Base-by-base conservation (phyloP, 495 filamentous ascomycete species). In the Sabuloglossum arenarium region DNA sequence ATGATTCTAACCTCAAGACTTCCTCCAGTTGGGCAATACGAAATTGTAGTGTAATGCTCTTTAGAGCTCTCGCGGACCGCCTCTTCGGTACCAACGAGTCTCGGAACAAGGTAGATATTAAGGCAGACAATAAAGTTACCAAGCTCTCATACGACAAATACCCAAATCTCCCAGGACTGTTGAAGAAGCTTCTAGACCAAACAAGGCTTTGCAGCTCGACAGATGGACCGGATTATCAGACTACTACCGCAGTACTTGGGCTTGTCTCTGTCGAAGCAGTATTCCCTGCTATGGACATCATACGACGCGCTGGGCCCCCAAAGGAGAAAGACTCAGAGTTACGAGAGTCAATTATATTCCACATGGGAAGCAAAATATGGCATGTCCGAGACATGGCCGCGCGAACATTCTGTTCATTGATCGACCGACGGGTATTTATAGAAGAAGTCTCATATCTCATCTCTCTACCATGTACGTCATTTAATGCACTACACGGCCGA, bases 301-400 rank as follows among this genome's bases (percentile, higher is more conserved):
- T 97, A 54, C 78, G 79, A 50, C 71, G 82, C 19, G 78, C 77
- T 24, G 71, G 73, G 0, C 74, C 79, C 0, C 78, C 79, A 0
- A 68, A 73, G 21, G 66, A 57, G 19, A 24, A 71, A 9, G 61
- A 64, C 30, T 62, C 65, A 14, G 64, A 67, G 1, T 71, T 86
- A 12, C 64, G 68, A 52, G 60, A 61, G 37, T 67, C 70, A 23
- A 73, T 88, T 29, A 61, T 67, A 10, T 62, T 64, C 37, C 78
- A 86, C 37, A 70, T 89, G 29, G 76, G 74, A n/a, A 89, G 83
- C 59, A 73, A 75, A 1, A 74, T 88, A 16, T 97, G 89, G 91
- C 81, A 86, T 61, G 81, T 97, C 23, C 76, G 91, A 55, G 88
- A 95, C 63, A 88, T 94, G 59, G 86, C 90, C 14, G 88, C 90